Evolutionary conservation across 2,329 filamentous ascomycete genomes (phyloP).

Genomic region (Aspergillus calidoustus): DNA sequence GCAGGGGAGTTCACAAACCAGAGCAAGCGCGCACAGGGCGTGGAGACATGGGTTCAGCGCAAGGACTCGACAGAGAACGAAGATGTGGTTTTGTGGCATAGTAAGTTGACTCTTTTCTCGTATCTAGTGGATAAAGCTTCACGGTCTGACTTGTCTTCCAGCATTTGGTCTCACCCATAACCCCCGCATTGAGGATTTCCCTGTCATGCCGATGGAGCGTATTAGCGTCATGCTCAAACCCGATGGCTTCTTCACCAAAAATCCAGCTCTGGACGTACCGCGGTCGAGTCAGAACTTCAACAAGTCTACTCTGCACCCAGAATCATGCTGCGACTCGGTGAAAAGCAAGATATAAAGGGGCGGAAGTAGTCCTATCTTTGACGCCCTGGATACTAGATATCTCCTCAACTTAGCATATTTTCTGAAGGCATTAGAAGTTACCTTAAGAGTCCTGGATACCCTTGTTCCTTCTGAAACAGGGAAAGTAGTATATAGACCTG

Average conservation of each 20-base stretch:
- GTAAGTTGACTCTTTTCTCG: conserved; percentile 31
- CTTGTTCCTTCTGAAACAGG: conserved; percentile 9
- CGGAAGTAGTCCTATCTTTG: conserved; percentile 15
- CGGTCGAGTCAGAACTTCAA: conserved; percentile 48
- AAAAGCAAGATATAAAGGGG: conserved; percentile 37
- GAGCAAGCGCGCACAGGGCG: conserved; percentile 57
- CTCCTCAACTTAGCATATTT: conserved; percentile 16
- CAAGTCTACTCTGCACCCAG: conserved; percentile 43
- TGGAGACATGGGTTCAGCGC: conserved; percentile 57
- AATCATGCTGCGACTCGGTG: conserved; percentile 27
- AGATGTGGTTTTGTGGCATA: conserved; percentile 46
- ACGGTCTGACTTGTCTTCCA: conserved; percentile 17
- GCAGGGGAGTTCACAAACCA: conserved; percentile 63
- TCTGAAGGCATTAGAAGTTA: conserved; percentile 9
- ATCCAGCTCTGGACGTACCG: conserved; percentile 55
- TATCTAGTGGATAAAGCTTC: conserved; percentile 36
- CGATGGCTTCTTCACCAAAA: conserved; percentile 58
- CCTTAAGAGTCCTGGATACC: neutral
- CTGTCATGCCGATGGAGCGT: conserved; percentile 68
- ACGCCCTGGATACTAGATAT: neutral
- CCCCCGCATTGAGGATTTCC: conserved; percentile 68
- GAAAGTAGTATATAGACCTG: conserved; percentile 17
- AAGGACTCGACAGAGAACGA: conserved; percentile 55
- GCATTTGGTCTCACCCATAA: conserved; percentile 66
- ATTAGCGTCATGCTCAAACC: conserved; percentile 54